phyloP scores from a whole-genome alignment of 495 filamentous ascomycete genomes.

The Neurospora sp. region DNA sequence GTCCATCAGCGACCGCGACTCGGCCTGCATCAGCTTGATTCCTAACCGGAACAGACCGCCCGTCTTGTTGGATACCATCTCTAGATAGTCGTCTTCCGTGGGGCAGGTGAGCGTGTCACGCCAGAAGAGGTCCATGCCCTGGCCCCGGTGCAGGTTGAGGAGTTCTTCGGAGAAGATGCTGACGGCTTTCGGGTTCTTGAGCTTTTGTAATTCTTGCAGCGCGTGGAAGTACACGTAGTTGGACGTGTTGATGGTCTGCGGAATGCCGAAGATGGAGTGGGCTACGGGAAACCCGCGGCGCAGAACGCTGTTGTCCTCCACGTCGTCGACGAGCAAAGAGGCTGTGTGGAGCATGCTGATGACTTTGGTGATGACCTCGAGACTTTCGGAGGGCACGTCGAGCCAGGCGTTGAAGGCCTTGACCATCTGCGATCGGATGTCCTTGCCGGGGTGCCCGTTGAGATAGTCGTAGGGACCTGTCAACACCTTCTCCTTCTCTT shows the following conservation, averaged over 20 bases:
- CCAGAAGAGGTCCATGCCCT: conserved; percentile 98
- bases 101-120: conserved; percentile 88
- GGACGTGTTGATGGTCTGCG: conserved; percentile 93
- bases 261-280: conserved; percentile 87
- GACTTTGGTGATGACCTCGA: conserved; percentile 77
- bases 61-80: conserved; percentile 98
- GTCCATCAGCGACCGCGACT: conserved; percentile 54
- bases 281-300: conserved; percentile 86
- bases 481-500: conserved; percentile 67
- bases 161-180: conserved; percentile 82
- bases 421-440: conserved; percentile 77
- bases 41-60: conserved; percentile 91
- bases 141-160: conserved; percentile 86
- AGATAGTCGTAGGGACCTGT: conserved; percentile 86
- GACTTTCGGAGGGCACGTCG: conserved; percentile 63
- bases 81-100: conserved; percentile 91
- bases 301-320: conserved; percentile 74
- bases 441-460: conserved; percentile 76
- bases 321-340: conserved; percentile 87
- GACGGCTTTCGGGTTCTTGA: conserved; percentile 61
- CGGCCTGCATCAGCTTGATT: conserved; percentile 92
- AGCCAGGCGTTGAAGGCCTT: conserved; percentile 87
- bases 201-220: conserved; percentile 67
- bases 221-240: conserved; percentile 97
- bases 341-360: conserved; percentile 92